Conservation (phyloP, 768 basidiomycete genomes). For the Phaffia tasmanica region DNA sequence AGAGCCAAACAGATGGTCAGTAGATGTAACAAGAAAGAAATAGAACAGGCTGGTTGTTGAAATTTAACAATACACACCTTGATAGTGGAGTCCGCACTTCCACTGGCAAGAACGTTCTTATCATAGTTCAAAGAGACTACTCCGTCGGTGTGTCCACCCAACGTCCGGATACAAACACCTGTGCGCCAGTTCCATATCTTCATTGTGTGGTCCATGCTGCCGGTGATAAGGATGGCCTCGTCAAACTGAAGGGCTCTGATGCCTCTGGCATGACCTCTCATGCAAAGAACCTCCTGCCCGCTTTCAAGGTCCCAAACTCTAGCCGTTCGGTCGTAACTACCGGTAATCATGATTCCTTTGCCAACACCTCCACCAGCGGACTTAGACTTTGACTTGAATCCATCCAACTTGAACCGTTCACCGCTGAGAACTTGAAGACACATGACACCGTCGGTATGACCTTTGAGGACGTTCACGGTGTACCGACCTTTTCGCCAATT, state of each 20-base stretch:
- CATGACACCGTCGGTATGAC: conserved; percentile 93
- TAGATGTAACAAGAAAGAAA: neutral
- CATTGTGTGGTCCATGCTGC: conserved; percentile 88
- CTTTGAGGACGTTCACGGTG: conserved; percentile 69
- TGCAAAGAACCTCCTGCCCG: conserved; percentile 58
- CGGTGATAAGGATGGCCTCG: conserved; percentile 86
- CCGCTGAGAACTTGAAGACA: conserved; percentile 55
- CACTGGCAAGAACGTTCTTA: conserved; percentile 78
- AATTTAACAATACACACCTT: conserved; percentile 53
- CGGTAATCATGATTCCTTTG: conserved; percentile 69
- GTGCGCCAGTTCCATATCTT: conserved; percentile 94
- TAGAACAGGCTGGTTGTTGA: neutral
- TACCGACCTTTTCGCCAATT: conserved; percentile 95
- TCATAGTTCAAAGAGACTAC: conserved; percentile 88
- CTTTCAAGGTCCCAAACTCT: conserved; percentile 96
- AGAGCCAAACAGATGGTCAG: neutral
- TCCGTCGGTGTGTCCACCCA: conserved; percentile 82
- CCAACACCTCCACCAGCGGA: conserved; percentile 3
- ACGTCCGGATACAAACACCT: conserved; percentile 72
- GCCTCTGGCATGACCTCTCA: conserved; percentile 84
- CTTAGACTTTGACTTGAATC: conserved; percentile 1
- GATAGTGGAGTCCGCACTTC: conserved; percentile 87
- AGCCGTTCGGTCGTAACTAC: conserved; percentile 88
- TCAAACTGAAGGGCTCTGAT: conserved; percentile 91
- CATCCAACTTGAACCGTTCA: conserved; percentile 9